Evolutionary conservation across 495 filamentous ascomycete species (phyloP).

Genomic region (Lepidopterella palustris): DNA sequence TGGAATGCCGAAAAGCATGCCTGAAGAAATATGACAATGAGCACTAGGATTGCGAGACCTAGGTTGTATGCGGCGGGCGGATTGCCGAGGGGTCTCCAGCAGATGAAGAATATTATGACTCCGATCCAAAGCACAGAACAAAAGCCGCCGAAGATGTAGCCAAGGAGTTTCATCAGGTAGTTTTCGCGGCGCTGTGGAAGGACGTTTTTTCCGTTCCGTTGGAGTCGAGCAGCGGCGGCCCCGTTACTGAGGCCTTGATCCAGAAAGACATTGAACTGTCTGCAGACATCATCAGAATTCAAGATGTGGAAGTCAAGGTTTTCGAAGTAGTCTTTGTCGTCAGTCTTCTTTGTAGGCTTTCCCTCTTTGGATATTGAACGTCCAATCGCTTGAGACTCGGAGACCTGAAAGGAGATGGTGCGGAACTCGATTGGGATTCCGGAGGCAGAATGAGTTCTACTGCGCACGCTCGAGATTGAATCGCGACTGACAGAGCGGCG

Average conservation of each 20-base stretch:
- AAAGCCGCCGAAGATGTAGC: constrained; percentile 39
- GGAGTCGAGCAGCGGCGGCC: constrained; percentile 26
- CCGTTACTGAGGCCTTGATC: constrained; percentile 24
- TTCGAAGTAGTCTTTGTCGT: constrained; percentile 42
- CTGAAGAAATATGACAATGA: constrained; percentile 37
- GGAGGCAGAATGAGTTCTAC: constrained; percentile 1
- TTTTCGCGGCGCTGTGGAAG: constrained; percentile 30
- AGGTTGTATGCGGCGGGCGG: constrained; percentile 34
- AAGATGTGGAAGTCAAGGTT: constrained; percentile 37
- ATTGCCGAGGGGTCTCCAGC: constrained; percentile 36
- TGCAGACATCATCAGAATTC: constrained; percentile 24
- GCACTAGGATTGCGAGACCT: constrained; percentile 35
- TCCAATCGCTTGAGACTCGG: constrained; percentile 38
- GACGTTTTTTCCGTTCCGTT: constrained; percentile 31
- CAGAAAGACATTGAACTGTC: constrained; percentile 12
- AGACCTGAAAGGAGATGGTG: constrained; percentile 43
- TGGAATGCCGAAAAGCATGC: constrained; percentile 38
- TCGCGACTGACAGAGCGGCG: constrained; percentile 14
- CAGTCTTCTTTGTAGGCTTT: constrained; percentile 26
- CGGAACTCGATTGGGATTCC: constrained; percentile 44
- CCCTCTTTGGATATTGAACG: constrained; percentile 2
- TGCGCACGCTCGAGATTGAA: constrained; percentile 13
- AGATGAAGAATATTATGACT: constrained; percentile 38
- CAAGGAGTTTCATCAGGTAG: constrained; percentile 30
- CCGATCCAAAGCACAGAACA: constrained; percentile 37